Conservation (phyloP, 177 flowering plant genomes). For the Vitis hybrid region DNA sequence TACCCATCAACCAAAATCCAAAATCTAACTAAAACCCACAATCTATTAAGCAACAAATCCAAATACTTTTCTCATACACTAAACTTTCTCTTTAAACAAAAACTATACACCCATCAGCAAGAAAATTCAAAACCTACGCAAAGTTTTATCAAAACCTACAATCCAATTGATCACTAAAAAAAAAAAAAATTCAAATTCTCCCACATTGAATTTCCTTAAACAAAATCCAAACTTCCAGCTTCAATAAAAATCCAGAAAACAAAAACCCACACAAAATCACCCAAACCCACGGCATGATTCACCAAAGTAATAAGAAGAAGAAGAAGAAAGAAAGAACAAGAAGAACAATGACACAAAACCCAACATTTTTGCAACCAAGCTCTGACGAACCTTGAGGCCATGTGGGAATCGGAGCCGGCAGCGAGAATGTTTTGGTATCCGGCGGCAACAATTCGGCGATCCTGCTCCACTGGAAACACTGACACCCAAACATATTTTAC, state of each 20-base stretch:
- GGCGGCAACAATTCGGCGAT: slow-evolving; percentile 15
- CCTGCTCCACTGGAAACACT: slow-evolving; percentile 33
- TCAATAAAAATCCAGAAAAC: neutral
- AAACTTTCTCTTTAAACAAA: no score
- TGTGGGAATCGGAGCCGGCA: slow-evolving; percentile 45
- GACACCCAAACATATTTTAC: slow-evolving; percentile 33
- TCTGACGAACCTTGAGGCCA: slow-evolving; percentile 45
- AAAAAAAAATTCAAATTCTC: no score
- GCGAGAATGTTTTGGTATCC: slow-evolving; percentile 34
- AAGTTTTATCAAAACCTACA: no score
- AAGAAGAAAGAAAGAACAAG: slow-evolving; percentile 3
- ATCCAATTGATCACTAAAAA: no score
- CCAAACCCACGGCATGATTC: neutral
- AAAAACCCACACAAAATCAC: neutral
- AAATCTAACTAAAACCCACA: neutral
- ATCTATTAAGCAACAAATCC: neutral
- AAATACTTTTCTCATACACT: no score
- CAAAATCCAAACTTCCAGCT: no score
- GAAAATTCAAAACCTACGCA: no score
- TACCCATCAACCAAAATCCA: no score
- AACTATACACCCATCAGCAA: no score
- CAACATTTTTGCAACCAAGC: neutral
- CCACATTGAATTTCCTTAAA: no score
- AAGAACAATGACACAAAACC: neutral
- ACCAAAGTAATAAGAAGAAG: neutral